A percentile compares a stretch with the other conserved stretches of the same genome.
These are phyloP conservation scores for Harringtonia lauricola DNA, from an alignment of 2,329 filamentous ascomycete species.

Conservation along the genomic window DNA sequence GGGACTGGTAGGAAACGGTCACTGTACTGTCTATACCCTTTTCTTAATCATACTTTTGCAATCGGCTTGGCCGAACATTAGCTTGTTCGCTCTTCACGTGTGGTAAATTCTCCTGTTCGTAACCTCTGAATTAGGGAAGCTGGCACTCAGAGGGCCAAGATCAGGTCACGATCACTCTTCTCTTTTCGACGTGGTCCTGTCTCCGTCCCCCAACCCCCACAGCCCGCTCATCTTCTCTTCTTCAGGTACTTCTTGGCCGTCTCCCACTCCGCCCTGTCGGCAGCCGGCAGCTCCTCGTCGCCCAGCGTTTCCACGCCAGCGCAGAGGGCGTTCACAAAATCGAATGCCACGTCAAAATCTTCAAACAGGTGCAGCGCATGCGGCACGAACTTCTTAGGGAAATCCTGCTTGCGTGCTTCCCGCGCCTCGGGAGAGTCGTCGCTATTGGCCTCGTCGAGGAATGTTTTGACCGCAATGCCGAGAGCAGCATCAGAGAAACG, in stretches of 20 bases:
- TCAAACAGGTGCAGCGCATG: slow-evolving; percentile 46
- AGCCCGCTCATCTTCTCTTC: slow-evolving; percentile 2
- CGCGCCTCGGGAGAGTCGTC: slow-evolving; percentile 36
- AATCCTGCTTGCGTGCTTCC: slow-evolving; percentile 32
- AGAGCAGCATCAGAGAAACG: slow-evolving; percentile 60
- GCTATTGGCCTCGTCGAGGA: slow-evolving; percentile 48
- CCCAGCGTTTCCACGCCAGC: slow-evolving; percentile 44
- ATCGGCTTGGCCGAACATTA: too few species aligned
- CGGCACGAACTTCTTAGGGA: slow-evolving; percentile 44
- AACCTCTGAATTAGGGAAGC: too few species aligned
- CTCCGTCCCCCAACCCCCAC: too few species aligned
- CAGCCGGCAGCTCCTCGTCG: slow-evolving; percentile 31
- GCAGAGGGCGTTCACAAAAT: slow-evolving; percentile 47
- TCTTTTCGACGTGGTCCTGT: too few species aligned
- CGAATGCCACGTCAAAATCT: slow-evolving; percentile 45
- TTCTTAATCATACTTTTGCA: too few species aligned
- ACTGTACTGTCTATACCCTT: neutral
- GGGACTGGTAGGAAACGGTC: neutral
- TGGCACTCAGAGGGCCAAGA: too few species aligned
- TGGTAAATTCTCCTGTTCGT: too few species aligned
- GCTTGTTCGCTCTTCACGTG: too few species aligned
- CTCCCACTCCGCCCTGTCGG: slow-evolving; percentile 41
- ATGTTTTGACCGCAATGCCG: slow-evolving; percentile 70
- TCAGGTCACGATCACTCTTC: too few species aligned
- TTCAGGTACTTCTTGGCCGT: slow-evolving; percentile 43